These are phyloP conservation scores for Mortierella sp. DNA, from an alignment of 371 early-diverging fungal species.

Conservation along the genomic window DNA sequence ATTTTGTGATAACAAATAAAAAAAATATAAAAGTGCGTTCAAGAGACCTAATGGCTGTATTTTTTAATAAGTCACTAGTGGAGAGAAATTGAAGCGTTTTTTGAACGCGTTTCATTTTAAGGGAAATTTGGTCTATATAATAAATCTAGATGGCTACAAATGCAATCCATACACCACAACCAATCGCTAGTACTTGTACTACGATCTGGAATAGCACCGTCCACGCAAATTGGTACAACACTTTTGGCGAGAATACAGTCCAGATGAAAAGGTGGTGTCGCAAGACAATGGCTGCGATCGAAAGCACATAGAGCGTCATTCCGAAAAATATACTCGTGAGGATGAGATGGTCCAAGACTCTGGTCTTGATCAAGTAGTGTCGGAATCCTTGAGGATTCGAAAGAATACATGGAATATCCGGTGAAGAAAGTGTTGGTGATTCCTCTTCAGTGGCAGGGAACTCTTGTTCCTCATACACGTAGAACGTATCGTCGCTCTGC, in stretches of 20 bases:
- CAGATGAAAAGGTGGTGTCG: constrained; percentile 86
- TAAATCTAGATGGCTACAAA: not conserved
- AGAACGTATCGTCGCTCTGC: constrained; percentile 5
- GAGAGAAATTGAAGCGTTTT: not conserved
- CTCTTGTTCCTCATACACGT: constrained; percentile 19
- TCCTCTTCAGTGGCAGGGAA: not conserved
- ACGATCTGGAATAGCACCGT: constrained; percentile 60
- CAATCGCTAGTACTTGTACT: constrained; percentile 30
- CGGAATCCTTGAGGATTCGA: constrained; percentile 5
- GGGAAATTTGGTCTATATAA: not conserved
- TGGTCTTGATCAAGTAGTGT: constrained; percentile 8
- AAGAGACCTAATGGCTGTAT: too few relatives aligned
- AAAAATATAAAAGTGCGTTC: too few relatives aligned
- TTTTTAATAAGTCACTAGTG: too few relatives aligned
- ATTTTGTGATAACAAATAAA: too few relatives aligned
- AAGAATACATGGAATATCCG: constrained; percentile 5
- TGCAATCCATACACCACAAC: constrained; percentile 16
- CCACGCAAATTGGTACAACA: constrained; percentile 84
- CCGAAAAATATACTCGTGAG: constrained; percentile 66
- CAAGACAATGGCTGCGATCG: constrained; percentile 73
- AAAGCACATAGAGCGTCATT: constrained; percentile 64
- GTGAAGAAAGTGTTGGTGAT: not conserved
- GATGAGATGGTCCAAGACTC: constrained; percentile 59
- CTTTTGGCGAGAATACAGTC: constrained; percentile 90
- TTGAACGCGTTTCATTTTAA: not conserved